Evolutionary conservation across 106 monocot genomes (phyloP).

Genomic region (Cymbidium sinense): DNA sequence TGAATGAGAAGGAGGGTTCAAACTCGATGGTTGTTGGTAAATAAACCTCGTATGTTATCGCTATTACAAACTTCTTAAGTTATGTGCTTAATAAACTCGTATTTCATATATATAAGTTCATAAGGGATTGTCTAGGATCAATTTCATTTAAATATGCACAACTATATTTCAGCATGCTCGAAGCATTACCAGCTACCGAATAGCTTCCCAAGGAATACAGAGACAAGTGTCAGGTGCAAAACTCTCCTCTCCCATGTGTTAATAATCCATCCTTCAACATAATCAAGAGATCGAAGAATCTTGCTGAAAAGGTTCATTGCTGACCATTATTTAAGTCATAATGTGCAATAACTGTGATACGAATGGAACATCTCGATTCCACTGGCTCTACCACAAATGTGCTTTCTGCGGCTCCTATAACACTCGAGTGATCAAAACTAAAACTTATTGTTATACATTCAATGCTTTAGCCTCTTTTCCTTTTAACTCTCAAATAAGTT

Average conservation of each 20-base stretch:
- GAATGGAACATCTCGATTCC: slow-evolving; percentile 72
- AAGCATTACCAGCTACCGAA: slow-evolving; percentile 74
- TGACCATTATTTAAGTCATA: slow-evolving; percentile 52
- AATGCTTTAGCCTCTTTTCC: no score
- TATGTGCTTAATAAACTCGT: no score
- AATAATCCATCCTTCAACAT: background rate
- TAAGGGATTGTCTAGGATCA: no score
- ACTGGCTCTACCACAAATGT: slow-evolving; percentile 97
- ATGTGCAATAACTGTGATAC: slow-evolving; percentile 87
- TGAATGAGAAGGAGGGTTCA: no score
- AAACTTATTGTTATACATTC: slow-evolving; percentile 31
- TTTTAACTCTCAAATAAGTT: background rate
- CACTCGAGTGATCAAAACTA: slow-evolving; percentile 75
- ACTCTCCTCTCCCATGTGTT: background rate
- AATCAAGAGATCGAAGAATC: background rate
- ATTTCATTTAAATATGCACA: no score
- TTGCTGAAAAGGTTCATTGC: background rate
- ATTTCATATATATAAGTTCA: no score
- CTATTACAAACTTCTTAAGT: no score
- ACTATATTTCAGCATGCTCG: slow-evolving; percentile 98
- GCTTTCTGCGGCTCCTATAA: slow-evolving; percentile 85
- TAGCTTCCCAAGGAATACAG: slow-evolving; percentile 85
- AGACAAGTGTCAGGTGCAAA: slow-evolving; percentile 65
- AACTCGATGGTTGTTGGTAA: no score
- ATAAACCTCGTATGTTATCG: no score